A percentile compares a stretch with the other conserved stretches of the same genome.
These are phyloP conservation scores for Prillingera fragicola DNA, from an alignment of 1,284 basidiomycete genomes.

Conservation along the genomic window DNA sequence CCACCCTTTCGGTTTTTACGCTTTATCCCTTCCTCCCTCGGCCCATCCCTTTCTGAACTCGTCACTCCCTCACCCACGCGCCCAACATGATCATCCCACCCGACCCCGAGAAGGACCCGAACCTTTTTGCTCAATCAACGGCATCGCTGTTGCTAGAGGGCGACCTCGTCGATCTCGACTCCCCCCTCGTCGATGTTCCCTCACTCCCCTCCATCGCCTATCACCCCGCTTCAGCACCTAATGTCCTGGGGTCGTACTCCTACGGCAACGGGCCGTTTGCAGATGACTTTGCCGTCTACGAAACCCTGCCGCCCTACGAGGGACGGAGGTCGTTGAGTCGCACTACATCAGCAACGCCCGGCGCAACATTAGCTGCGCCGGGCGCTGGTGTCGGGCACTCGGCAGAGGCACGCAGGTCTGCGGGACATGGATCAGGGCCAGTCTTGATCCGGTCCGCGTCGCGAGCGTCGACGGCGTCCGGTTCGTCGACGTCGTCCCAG, in stretches of 20 bases:
- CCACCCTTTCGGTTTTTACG: too few species aligned
- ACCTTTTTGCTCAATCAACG: slow-evolving; percentile 27
- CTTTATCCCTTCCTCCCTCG: too few species aligned
- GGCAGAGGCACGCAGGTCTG: background rate
- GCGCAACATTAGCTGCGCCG: too few species aligned
- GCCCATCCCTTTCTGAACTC: too few species aligned
- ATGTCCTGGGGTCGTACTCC: slow-evolving; percentile 6
- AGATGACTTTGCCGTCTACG: slow-evolving; percentile 21
- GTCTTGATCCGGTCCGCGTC: slow-evolving; percentile 1
- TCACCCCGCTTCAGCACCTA: slow-evolving; percentile 4
- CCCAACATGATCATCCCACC: slow-evolving; percentile 47
- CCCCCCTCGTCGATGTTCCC: slow-evolving; percentile 10
- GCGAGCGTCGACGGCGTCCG: slow-evolving; percentile 4
- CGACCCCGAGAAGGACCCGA: slow-evolving; percentile 47
- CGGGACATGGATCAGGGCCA: background rate
- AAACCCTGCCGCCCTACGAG: slow-evolving; percentile 41
- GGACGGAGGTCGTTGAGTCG: too few species aligned
- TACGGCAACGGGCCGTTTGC: slow-evolving; percentile 14
- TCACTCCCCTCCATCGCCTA: slow-evolving; percentile 14
- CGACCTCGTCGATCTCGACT: slow-evolving; percentile 2
- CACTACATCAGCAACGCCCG: too few species aligned
- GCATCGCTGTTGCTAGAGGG: slow-evolving; percentile 4
- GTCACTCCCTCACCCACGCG: too few species aligned
- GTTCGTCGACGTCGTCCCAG: background rate
- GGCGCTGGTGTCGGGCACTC: too few species aligned